phyloP scores from a whole-genome alignment of 2,329 filamentous ascomycete genomes.

The Xylariaceae sp. region DNA sequence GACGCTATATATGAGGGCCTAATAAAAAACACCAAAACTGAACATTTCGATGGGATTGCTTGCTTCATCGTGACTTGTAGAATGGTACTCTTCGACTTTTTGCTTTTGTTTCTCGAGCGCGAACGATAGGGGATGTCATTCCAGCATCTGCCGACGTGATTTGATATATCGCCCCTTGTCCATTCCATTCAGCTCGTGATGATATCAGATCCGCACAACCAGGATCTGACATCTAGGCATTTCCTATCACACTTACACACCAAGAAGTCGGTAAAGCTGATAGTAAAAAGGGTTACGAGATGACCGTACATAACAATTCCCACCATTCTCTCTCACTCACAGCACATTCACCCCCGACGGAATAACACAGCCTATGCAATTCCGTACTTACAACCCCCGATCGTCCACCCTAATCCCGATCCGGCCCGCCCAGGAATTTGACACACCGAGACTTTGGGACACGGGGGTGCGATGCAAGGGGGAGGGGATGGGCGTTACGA shows the following conservation, averaged over 20 bases:
- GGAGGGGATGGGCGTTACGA: too few species aligned
- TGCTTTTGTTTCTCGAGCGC: neutral
- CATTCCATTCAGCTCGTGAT: neutral
- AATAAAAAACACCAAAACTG: neutral
- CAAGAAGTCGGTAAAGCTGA: too few species aligned
- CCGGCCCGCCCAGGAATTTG: neutral
- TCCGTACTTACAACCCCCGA: neutral
- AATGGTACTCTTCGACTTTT: neutral
- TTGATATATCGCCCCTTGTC: neutral
- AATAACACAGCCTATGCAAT: too few species aligned
- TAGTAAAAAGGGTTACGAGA: too few species aligned
- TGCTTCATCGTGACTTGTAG: neutral
- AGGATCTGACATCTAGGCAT: neutral
- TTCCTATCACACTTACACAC: neutral
- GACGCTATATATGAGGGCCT: neutral
- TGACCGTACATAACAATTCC: too few species aligned
- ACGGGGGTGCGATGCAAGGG: neutral
- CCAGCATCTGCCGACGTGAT: neutral
- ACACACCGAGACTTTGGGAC: neutral
- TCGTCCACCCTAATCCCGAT: neutral
- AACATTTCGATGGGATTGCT: neutral
- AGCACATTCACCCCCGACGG: too few species aligned
- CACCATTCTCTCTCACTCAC: too few species aligned
- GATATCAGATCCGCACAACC: neutral
- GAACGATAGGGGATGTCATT: neutral